Evolutionary conservation across 805 yeast genomes (phyloP), one percentile per base, ranked within the genome.

Genomic region (Cyberlindnera maritima): DNA sequence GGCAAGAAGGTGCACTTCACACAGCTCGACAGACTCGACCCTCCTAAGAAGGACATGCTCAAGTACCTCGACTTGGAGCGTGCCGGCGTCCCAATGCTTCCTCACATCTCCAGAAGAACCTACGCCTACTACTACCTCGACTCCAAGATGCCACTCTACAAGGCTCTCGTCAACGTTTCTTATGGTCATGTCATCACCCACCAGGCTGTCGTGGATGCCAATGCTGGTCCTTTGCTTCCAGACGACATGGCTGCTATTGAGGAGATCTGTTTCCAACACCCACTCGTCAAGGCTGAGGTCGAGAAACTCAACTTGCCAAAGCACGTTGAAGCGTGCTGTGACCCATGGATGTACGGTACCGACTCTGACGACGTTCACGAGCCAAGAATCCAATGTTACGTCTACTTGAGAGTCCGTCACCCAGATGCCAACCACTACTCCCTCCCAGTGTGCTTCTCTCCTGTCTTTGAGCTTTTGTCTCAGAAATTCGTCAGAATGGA

Each of bases 331-430:
- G 82, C 83, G 41, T 75, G 81, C 56, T 76, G 76, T 61, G 92
- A 85, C 63, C 88, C 91, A 44, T 87, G 96, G 95, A 87, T 85
- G 76, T 85, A 87, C 63, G 95, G 92, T 59, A 82, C 89, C 29
- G 89, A 83, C 61, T 82, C 80, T 57, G 68, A 77, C 40, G 58
- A 59, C 36, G 45, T 63, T 15, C 70, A 64, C 37, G 76, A 83
- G 65, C 77, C 81, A n/a, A 69, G 81, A 70, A 71, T 81, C 53
- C 90, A 84, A 69, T 81, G 83, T 64, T 83, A 81, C 72, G 81
- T 85, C 81, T 87, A 87, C 67, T 75, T 86, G 60, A 81, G 77
- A 48, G 79, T 85, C 53, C 66, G 78, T 60, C 86, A 87, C 69
- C 63, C 79, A 40, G 87, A 84, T 64, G 80, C 87, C 5, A 85